Conservation (phyloP, 306 rosid species). For the Adenanthera pavonina region DNA sequence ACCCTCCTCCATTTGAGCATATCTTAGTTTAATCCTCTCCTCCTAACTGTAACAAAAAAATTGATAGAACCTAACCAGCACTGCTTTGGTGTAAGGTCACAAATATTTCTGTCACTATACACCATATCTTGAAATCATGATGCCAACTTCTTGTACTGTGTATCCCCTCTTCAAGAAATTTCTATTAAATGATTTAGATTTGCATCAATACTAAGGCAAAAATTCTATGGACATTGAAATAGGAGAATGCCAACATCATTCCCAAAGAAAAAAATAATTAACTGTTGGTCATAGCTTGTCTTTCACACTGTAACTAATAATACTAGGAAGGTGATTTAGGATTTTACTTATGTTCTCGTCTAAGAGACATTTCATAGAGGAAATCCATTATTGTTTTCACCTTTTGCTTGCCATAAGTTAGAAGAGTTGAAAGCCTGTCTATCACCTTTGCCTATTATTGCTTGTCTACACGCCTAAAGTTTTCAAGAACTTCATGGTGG, state of each 20-base stretch:
- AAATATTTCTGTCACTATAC: constrained; percentile 57
- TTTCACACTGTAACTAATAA: constrained; percentile 80
- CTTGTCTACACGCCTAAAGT: constrained; percentile 79
- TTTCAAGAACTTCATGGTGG: constrained; percentile 83
- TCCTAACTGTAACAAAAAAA: constrained; percentile 85
- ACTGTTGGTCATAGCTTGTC: constrained; percentile 88
- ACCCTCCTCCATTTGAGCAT: constrained; percentile 58
- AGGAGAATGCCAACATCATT: constrained; percentile 79
- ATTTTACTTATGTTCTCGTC: constrained; percentile 77
- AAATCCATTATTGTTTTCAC: constrained; percentile 62
- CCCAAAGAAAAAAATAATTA: constrained; percentile 74
- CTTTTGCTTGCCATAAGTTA: constrained; percentile 83
- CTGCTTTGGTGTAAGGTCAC: constrained; percentile 65
- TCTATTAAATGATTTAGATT: constrained; percentile 79
- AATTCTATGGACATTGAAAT: constrained; percentile 65
- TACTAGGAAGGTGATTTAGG: constrained; percentile 77
- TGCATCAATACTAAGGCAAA: constrained; percentile 83
- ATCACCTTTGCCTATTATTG: constrained; percentile 91
- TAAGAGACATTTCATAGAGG: constrained; percentile 72
- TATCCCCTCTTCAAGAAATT: constrained; percentile 76
- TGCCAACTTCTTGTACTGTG: constrained; percentile 70
- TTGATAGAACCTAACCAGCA: constrained; percentile 84
- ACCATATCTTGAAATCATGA: constrained; percentile 84
- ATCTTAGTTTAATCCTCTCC: constrained; percentile 84
- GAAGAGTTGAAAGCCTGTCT: constrained; percentile 77